Base-by-base conservation (phyloP, 148 eudicot genomes). In the Suaeda aralocaspica region DNA sequence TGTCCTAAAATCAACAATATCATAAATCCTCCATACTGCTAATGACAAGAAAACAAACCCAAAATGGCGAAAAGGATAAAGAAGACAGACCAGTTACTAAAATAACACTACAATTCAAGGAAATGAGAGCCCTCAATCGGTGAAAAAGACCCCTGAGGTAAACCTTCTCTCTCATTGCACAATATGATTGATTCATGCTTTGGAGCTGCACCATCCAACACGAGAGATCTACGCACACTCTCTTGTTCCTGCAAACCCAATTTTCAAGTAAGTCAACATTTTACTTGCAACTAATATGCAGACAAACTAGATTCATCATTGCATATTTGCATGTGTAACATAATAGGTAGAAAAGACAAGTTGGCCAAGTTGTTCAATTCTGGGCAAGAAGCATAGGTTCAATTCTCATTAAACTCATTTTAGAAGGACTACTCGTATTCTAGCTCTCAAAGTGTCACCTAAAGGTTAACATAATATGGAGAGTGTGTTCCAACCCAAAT, bases 131-230 rank as follows among this genome's bases (percentile, higher is more conserved):
- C 65, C 98, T 78, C 67, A 93, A 78, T 70, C 98, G 92, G 82
- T 93, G 98, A 75, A 93, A 93, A 58, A 93, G 84, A 58, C 98
- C 85, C 72, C 76, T 85, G 49, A 93, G 88, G 69, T 90, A 90
- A 65, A 90, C 68, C 85, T 85, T 93, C 60, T 90, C 96, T 79
- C 83, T 90, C 79, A 74, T 72, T 29, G 92, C 64, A 72, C 91
- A 88, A 70, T 88, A 83, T 10, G 92, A 68, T 76, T 75, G 88
- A 76, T 85, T 85, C 61, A 88, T 91, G 57, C 68, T 81, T 0
- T 87, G 89, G 74, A 93, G 96, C 79, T 93, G 98, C 73, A 93
- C 98, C 79, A 93, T 85, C 98, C 98, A 93, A 75, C 96, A 88
- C 56, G 98, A 93, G 53, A 93, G 82, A 77, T 93, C 98, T 81